Base-by-base conservation (phyloP, 805 yeast species). In the Candida maesae region DNA sequence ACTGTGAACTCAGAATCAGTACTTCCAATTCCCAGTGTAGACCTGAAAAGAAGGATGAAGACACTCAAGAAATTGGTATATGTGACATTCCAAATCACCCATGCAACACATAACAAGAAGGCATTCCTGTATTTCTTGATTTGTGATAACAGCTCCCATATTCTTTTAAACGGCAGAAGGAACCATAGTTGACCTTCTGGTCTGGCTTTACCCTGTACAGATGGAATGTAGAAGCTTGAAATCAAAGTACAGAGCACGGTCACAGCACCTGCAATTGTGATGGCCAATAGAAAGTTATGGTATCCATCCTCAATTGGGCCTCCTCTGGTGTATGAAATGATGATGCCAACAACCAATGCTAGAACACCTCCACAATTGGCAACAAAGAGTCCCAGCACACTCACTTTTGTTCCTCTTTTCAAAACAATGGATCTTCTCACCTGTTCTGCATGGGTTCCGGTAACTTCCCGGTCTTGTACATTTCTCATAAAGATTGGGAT, bases 1-100 rank as follows among this genome's bases (percentile, higher is more conserved):
- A 66, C 61, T 2, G 71, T 65, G 43, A 59, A 68, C 50, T 67
- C 68, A 0, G 67, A 39, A 47, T 66, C 71, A 14, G 68, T 53
- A 2, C 46, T 43, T 0, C 70, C 71, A 26, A 67, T 37, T 0
- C 73, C 72, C 38, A 68, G 44, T 2, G 70, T 66, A 4, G 70
- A 55, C 43, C 73, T 55, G 47, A 67, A 68, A 15, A 68, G 41
- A 7, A 67, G 51, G 1, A 61, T 59, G 40, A 62, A 66, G 2
- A 68, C 63, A 35, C 60, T 53, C 46, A 66, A 38, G 43, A 65
- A 68, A 36, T 66, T 66, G 10, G 61, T 45, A 35, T 54, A 65
- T 6, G 58, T 55, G 13, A 66, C 60, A 38, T 68, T 66, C 72
- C 73, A 67, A 19, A 67, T 53, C 2, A 67, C 70, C 72, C 72